These are phyloP conservation scores for Elsinoe perseae DNA, from an alignment of 2,329 filamentous ascomycete genomes.

Conservation along the genomic window DNA sequence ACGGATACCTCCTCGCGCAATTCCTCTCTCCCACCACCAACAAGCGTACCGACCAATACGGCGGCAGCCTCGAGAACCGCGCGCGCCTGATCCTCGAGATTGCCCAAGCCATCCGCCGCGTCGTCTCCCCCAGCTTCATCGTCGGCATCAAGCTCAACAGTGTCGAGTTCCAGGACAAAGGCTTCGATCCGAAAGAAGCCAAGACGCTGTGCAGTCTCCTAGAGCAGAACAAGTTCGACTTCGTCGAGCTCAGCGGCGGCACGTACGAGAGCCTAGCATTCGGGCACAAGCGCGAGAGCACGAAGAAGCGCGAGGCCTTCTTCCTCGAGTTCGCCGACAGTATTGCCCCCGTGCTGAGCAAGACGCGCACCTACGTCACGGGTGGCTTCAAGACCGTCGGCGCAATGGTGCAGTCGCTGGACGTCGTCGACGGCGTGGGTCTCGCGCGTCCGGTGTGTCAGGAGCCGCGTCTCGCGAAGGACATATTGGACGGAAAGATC, in stretches of 20 bases:
- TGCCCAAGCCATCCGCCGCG: constrained; percentile 32
- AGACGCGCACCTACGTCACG: constrained; percentile 53
- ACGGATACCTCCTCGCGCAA: constrained; percentile 38
- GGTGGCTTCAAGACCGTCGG: constrained; percentile 49
- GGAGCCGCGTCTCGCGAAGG: constrained; percentile 41
- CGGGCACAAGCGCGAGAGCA: constrained; percentile 46
- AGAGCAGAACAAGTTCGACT: constrained; percentile 46
- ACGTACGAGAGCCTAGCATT: constrained; percentile 52
- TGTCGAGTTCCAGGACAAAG: constrained; percentile 49
- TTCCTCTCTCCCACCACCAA: constrained; percentile 39
- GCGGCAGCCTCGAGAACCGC: constrained; percentile 38
- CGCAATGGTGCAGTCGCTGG: constrained; percentile 52
- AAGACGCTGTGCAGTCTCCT: constrained; percentile 41
- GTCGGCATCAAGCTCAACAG: constrained; percentile 53
- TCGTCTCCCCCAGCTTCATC: constrained; percentile 35
- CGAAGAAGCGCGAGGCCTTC: constrained; percentile 49
- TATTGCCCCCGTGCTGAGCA: constrained; percentile 41
- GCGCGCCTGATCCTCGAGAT: constrained; percentile 37
- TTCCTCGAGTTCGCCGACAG: constrained; percentile 53
- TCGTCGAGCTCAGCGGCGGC: constrained; percentile 54
- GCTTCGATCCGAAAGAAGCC: constrained; percentile 46
- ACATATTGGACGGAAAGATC: constrained; percentile 41
- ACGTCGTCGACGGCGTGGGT: constrained; percentile 53
- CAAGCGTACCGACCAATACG: constrained; percentile 38
- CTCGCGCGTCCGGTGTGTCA: constrained; percentile 48